Conservation (phyloP, 2,329 filamentous ascomycete genomes). For the Ustilaginoidea virens region DNA sequence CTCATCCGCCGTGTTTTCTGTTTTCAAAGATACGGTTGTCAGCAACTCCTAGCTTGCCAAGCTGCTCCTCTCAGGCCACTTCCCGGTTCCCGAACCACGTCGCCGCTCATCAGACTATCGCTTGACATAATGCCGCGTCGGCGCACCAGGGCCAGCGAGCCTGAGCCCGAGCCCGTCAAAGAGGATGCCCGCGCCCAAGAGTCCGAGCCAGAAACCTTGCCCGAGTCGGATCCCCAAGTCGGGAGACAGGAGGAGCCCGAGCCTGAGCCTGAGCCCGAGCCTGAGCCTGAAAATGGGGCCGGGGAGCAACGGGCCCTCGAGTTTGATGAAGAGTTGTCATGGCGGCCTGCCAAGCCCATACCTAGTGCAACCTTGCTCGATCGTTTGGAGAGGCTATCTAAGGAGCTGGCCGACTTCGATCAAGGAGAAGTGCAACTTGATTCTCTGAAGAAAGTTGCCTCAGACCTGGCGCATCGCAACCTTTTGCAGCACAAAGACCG, state of each 20-base stretch:
- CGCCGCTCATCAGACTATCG: constrained; percentile 3
- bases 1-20: constrained; percentile 3
- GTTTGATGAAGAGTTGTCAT: constrained; percentile 78
- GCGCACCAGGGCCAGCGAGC: constrained; percentile 18
- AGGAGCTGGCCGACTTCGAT: constrained; percentile 72
- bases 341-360: constrained; percentile 84
- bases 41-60: constrained; percentile 2
- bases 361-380: constrained; percentile 66
- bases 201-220: constrained; percentile 4
- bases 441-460: constrained; percentile 72
- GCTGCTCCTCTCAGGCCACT: background rate
- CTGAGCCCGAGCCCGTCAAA: constrained; percentile 12
- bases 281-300: constrained; percentile 5
- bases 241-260: background rate
- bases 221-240: constrained; percentile 1
- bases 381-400: constrained; percentile 64
- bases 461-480: constrained; percentile 69
- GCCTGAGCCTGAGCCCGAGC: constrained; percentile 2
- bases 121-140: constrained; percentile 20
- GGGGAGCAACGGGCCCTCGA: constrained; percentile 32
- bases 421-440: constrained; percentile 72
- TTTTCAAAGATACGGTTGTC: background rate
- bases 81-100: constrained; percentile 2
- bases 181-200: constrained; percentile 11
- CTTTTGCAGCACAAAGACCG: constrained; percentile 83